phyloP scores from a whole-genome alignment of 2,329 filamentous ascomycete species.

The Calonectria leucothoes region DNA sequence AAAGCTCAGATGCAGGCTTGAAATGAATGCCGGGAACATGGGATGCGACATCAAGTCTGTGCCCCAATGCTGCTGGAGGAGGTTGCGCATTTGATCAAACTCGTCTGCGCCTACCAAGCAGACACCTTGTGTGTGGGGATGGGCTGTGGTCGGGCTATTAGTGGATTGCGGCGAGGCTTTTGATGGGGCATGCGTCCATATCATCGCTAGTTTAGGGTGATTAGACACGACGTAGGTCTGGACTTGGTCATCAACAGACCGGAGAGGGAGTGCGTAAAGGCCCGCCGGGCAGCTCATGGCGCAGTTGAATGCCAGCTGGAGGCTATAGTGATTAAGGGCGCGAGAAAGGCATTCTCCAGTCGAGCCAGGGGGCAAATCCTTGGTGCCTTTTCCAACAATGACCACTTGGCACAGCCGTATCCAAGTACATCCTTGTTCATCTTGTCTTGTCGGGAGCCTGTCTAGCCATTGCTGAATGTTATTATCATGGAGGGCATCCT shows the following conservation, averaged over 20 bases:
- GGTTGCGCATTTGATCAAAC: not conserved
- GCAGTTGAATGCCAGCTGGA: not conserved
- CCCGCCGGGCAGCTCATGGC: not conserved
- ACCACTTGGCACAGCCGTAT: not conserved
- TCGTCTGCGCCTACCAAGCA: not conserved
- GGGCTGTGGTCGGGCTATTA: no score
- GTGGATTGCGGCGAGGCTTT: not conserved
- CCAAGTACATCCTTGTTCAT: not conserved
- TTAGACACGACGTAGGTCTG: not conserved
- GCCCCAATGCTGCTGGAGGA: not conserved
- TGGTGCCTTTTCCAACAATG: not conserved
- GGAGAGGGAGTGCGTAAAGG: not conserved
- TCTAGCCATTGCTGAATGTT: not conserved
- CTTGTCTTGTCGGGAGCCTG: not conserved
- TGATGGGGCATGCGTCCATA: not conserved
- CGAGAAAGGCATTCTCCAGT: not conserved
- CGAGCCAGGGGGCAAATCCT: no score
- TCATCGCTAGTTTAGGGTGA: not conserved
- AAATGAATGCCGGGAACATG: not conserved
- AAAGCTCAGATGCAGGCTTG: not conserved
- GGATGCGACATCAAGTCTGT: not conserved
- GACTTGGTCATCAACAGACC: not conserved
- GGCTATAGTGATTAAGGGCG: not conserved
- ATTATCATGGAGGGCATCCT: not conserved
- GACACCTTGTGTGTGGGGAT: not conserved